These are phyloP conservation scores for Cladosporium austrohemisphaericum DNA, from an alignment of 2,329 filamentous ascomycete genomes.

Conservation along the genomic window DNA sequence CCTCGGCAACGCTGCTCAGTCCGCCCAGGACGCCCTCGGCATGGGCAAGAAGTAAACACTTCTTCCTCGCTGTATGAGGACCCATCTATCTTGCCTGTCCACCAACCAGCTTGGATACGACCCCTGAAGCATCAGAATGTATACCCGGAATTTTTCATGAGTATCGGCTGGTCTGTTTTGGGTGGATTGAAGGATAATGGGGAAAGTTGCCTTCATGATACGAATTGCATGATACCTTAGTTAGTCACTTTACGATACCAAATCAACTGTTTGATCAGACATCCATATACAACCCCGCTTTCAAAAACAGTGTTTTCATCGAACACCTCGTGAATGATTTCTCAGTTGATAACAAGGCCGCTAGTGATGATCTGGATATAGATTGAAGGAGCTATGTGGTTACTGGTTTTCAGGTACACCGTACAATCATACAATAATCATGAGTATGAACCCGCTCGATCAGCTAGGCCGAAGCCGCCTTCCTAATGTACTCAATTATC, in stretches of 20 bases:
- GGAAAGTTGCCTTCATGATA: not conserved
- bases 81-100: not conserved
- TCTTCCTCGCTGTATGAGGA: constrained; percentile 4
- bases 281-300: too few relatives aligned
- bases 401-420: too few relatives aligned
- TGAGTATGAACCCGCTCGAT: too few relatives aligned
- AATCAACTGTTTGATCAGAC: too few relatives aligned
- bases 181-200: not conserved
- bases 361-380: too few relatives aligned
- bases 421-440: too few relatives aligned
- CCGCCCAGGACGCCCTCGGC: constrained; percentile 38
- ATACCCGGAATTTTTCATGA: constrained; percentile 4
- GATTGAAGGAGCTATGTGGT: too few relatives aligned
- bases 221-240: constrained; percentile 1
- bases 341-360: too few relatives aligned
- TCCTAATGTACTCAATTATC: constrained; percentile 28
- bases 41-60: constrained; percentile 17
- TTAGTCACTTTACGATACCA: constrained; percentile 10
- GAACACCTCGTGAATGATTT: too few relatives aligned
- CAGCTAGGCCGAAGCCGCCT: constrained; percentile 2
- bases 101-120: constrained; percentile 2
- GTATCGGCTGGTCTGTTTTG: not conserved
- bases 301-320: too few relatives aligned
- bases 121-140: constrained; percentile 5
- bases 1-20: constrained; percentile 38